A percentile compares a stretch with the other conserved stretches of the same genome.
Evolutionary conservation across 2,329 filamentous ascomycete species (phyloP).

Genomic region (Cytospora paraplurivora): DNA sequence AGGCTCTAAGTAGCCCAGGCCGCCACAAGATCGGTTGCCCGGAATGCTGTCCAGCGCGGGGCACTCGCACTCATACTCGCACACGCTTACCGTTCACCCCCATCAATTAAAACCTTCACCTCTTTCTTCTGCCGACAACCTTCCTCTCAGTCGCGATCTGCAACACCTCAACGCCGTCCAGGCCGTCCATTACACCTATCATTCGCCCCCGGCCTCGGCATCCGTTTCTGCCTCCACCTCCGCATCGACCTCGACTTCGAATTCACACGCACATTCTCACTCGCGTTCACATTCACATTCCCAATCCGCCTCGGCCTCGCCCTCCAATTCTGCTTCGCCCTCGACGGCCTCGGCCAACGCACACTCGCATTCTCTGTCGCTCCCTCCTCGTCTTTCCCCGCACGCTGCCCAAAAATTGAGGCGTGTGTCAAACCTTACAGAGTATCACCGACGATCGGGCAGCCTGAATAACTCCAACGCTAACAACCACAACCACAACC

Average conservation of each 20-base stretch:
- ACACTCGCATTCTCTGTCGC: constrained; percentile 23
- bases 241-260: neutral
- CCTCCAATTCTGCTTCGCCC: constrained; percentile 1
- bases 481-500: constrained; percentile 34
- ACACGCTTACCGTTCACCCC: neutral
- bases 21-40: constrained; percentile 9
- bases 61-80: constrained; percentile 9
- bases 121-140: constrained; percentile 28
- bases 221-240: constrained; percentile 13
- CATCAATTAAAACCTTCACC: constrained; percentile 24
- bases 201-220: constrained; percentile 13
- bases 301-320: neutral
- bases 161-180: constrained; percentile 29
- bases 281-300: constrained; percentile 10
- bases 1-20: constrained; percentile 15
- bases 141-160: constrained; percentile 20
- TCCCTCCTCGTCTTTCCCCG: constrained; percentile 13
- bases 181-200: constrained; percentile 25
- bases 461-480: constrained; percentile 54
- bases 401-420: constrained; percentile 22
- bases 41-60: constrained; percentile 27
- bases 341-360: constrained; percentile 6
- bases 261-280: neutral
- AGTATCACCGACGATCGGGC: constrained; percentile 53
- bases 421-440: constrained; percentile 45